Percentiles rank a stretch among this genome's conserved stretches.
Conservation (phyloP, 306 rosid species). For the Gastrolobium villosum region DNA sequence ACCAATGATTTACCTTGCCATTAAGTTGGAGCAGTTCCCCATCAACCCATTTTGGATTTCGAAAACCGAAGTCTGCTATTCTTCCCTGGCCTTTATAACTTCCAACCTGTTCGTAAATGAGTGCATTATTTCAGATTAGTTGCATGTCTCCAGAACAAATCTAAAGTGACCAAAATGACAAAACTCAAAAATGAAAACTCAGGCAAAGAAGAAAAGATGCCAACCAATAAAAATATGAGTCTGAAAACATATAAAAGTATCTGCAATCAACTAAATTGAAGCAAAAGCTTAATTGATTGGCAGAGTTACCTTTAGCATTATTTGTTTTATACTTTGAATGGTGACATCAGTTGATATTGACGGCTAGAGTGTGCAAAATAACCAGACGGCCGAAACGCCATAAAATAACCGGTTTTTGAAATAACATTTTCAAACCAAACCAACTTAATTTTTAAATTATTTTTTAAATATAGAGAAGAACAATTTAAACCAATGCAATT, state of each 20-base stretch:
- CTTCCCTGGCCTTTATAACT: conserved; percentile 95
- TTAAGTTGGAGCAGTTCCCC: conserved; percentile 97
- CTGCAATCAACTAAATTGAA: conserved; percentile 21
- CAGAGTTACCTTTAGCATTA: background rate
- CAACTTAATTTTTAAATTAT: no score
- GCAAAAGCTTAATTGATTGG: conserved; percentile 17
- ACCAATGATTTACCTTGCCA: conserved; percentile 76
- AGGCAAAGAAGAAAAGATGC: conserved; percentile 24
- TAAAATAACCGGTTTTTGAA: no score
- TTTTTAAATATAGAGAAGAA: background rate
- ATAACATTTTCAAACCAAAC: no score
- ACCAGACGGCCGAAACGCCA: no score
- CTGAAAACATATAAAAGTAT: conserved; percentile 13
- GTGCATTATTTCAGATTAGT: conserved; percentile 33
- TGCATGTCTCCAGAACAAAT: conserved; percentile 40
- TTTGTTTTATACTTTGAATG: background rate
- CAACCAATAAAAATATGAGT: background rate
- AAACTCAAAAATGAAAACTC: background rate
- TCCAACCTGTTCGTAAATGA: conserved; percentile 69
- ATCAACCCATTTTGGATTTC: conserved; percentile 92
- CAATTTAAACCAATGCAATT: no score
- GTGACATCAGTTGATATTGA: background rate
- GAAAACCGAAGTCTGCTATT: conserved; percentile 89
- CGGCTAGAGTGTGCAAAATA: background rate
- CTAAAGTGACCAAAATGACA: conserved; percentile 13